Percentiles rank a stretch among this genome's conserved stretches.
phyloP scores from a whole-genome alignment of 2,329 filamentous ascomycete genomes.

The Colletotrichum ledebouriae region DNA sequence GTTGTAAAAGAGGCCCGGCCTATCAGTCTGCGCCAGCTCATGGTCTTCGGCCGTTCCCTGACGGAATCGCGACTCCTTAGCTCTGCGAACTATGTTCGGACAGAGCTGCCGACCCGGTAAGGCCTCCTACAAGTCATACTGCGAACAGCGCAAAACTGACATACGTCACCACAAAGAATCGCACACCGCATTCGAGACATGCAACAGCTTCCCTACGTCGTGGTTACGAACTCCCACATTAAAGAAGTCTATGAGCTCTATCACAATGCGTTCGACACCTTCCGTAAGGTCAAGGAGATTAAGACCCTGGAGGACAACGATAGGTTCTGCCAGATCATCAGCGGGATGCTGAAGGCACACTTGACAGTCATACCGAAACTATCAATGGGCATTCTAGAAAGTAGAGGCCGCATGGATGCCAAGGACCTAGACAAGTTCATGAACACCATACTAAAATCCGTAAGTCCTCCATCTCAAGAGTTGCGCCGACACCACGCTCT shows the following conservation, averaged over 20 bases:
- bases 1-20: conserved; percentile 91
- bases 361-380: conserved; percentile 93
- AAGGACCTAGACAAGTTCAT: conserved; percentile 93
- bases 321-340: conserved; percentile 83
- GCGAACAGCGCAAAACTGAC: conserved; percentile 11
- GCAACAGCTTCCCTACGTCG: conserved; percentile 94
- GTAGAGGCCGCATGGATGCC: conserved; percentile 83
- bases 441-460: conserved; percentile 91
- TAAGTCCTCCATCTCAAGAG: conserved; percentile 58
- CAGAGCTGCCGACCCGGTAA: conserved; percentile 88
- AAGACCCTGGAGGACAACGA: conserved; percentile 92
- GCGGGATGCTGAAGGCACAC: conserved; percentile 85
- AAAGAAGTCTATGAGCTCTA: conserved; percentile 97
- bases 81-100: conserved; percentile 97
- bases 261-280: conserved; percentile 93
- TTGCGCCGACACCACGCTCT: background rate
- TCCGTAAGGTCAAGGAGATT: conserved; percentile 87
- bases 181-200: conserved; percentile 97
- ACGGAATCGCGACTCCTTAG: conserved; percentile 91
- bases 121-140: conserved; percentile 38
- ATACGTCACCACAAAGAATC: conserved; percentile 65
- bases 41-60: conserved; percentile 94
- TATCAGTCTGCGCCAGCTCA: conserved; percentile 96
- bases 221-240: conserved; percentile 95
- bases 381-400: conserved; percentile 94